These are phyloP conservation scores for Tuber brumale DNA, from an alignment of 495 filamentous ascomycete species.

Conservation along the genomic window DNA sequence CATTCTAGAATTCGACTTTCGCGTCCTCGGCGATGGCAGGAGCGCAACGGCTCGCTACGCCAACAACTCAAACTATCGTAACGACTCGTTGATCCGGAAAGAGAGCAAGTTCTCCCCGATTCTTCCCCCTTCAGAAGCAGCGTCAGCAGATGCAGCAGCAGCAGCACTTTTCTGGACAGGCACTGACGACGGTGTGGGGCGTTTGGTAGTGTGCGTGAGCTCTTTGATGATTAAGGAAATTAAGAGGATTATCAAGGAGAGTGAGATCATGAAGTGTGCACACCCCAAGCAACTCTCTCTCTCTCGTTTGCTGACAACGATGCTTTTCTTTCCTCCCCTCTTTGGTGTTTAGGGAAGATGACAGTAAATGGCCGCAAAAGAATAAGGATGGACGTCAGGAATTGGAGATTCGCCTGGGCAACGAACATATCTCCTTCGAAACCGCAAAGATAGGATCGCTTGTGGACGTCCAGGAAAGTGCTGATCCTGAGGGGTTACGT, in stretches of 20 bases:
- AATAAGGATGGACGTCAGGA: constrained; percentile 98
- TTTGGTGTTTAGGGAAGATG: constrained; percentile 70
- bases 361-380: constrained; percentile 98
- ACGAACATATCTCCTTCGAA: constrained; percentile 98
- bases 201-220: constrained; percentile 81
- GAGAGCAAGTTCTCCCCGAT: constrained; percentile 64
- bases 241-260: constrained; percentile 92
- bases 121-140: not conserved
- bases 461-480: constrained; percentile 91
- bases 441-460: constrained; percentile 98
- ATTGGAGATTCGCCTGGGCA: constrained; percentile 87
- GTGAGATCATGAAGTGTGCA: constrained; percentile 91
- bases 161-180: constrained; percentile 4
- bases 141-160: not conserved
- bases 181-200: constrained; percentile 16
- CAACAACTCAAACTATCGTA: constrained; percentile 99
- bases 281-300: not conserved
- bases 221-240: constrained; percentile 87
- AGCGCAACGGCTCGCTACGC: constrained; percentile 94
- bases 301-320: not conserved
- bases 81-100: constrained; percentile 98
- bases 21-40: constrained; percentile 84
- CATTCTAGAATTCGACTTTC: constrained; percentile 88
- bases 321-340: not conserved
- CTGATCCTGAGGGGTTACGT: constrained; percentile 89